A percentile compares a stretch with the other conserved stretches of the same genome.
phyloP scores from a whole-genome alignment of 768 basidiomycete species.

The Tricholoma matsutake region DNA sequence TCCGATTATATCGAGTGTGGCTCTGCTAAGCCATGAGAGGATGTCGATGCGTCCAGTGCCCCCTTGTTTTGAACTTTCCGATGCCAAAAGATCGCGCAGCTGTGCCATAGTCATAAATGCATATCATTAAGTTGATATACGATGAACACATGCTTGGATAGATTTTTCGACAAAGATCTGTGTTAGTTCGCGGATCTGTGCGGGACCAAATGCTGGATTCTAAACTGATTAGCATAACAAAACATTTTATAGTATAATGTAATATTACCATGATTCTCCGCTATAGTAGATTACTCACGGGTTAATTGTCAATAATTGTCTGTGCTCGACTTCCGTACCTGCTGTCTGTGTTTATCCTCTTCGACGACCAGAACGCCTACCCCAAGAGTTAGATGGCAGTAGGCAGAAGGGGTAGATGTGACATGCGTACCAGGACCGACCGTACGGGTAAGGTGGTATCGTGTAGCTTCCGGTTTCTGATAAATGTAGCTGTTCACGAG shows the following conservation, averaged over 20 bases:
- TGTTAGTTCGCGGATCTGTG: conserved; percentile 56
- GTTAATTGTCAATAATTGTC: background rate
- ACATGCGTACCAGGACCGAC: conserved; percentile 37
- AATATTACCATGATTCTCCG: conserved; percentile 41
- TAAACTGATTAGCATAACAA: conserved; percentile 12
- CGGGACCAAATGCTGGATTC: conserved; percentile 68
- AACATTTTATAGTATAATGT: background rate
- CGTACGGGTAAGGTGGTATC: conserved; percentile 36
- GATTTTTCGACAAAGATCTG: conserved; percentile 56
- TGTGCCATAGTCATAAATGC: conserved; percentile 12
- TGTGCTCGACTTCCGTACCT: conserved; percentile 25
- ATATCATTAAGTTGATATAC: background rate
- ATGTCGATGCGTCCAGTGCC: conserved; percentile 46
- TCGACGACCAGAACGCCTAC: conserved; percentile 49
- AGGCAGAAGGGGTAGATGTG: background rate
- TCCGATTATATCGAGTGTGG: conserved; percentile 77
- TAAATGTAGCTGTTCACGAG: conserved; percentile 13
- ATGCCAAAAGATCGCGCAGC: conserved; percentile 47
- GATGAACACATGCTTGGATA: conserved; percentile 32
- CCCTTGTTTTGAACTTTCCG: conserved; percentile 25
- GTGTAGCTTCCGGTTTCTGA: conserved; percentile 46
- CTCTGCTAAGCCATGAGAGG: conserved; percentile 59
- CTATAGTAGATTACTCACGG: conserved; percentile 16
- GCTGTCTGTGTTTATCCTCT: conserved; percentile 44
- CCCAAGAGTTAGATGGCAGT: background rate